Evolutionary conservation across 148 eudicot species (phyloP).

Genomic region (Silene uniflora): DNA sequence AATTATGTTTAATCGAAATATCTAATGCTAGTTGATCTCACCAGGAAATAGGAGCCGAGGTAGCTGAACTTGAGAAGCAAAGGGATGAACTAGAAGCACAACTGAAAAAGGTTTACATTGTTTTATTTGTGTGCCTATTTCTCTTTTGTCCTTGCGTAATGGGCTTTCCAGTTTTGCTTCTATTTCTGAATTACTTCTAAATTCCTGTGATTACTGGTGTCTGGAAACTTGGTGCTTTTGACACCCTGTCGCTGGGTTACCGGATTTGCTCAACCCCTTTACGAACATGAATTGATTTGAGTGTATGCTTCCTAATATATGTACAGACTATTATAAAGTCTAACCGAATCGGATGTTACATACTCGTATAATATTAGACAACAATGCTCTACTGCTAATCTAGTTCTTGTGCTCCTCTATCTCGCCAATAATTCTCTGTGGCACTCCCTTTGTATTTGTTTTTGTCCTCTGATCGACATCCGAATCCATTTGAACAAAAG

Average conservation of each 20-base stretch:
- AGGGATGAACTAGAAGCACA: slow-evolving; percentile 89
- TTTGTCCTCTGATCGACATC: not conserved
- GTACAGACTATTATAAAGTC: not conserved
- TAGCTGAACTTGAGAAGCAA: slow-evolving; percentile 79
- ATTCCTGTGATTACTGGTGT: not conserved
- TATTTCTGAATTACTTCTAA: not conserved
- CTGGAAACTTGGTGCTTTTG: not conserved
- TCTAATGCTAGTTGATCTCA: slow-evolving; percentile 12
- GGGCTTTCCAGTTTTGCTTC: slow-evolving; percentile 2
- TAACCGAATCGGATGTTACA: no score
- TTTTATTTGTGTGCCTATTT: not conserved
- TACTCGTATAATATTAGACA: no score
- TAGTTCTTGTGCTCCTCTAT: not conserved
- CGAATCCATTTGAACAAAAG: not conserved
- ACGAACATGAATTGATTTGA: not conserved
- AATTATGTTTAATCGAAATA: not conserved
- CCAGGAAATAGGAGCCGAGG: slow-evolving; percentile 78
- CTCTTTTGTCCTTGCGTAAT: not conserved
- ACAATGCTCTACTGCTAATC: no score
- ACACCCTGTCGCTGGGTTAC: not conserved
- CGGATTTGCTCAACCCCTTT: not conserved
- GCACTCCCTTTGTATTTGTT: not conserved
- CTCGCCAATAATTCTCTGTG: not conserved
- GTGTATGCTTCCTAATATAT: not conserved
- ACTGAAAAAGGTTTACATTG: slow-evolving; percentile 60